phyloP scores from a whole-genome alignment of 306 rosid genomes.

The Cucumis melo region DNA sequence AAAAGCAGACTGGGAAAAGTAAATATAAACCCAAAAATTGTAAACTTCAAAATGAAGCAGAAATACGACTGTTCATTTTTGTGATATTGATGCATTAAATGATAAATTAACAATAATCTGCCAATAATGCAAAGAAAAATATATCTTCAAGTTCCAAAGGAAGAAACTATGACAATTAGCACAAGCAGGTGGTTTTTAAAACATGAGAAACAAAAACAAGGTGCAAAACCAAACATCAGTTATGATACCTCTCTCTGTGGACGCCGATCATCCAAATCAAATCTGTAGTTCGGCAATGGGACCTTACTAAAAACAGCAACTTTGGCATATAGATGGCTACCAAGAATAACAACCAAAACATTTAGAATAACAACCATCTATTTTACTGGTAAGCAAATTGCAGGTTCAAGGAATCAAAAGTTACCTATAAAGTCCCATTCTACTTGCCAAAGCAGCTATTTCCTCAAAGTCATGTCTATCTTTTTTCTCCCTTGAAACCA shows the following conservation, averaged over 20 bases:
- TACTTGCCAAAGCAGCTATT: slow-evolving; percentile 53
- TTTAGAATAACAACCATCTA: neutral
- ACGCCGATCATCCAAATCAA: slow-evolving; percentile 76
- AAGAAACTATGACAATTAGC: neutral
- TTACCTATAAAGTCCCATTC: slow-evolving; percentile 81
- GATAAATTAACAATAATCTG: neutral
- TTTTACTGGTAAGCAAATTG: neutral
- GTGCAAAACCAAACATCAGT: neutral
- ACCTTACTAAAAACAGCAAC: slow-evolving; percentile 76
- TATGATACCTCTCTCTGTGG: slow-evolving; percentile 84
- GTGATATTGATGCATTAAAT: neutral
- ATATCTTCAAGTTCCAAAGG: neutral
- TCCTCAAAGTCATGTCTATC: slow-evolving; percentile 71
- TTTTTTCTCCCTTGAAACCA: slow-evolving; percentile 69
- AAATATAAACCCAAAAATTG: neutral
- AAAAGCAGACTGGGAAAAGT: neutral
- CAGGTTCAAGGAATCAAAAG: neutral
- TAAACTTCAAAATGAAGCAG: neutral
- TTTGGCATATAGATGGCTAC: slow-evolving; percentile 79
- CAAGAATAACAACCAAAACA: slow-evolving; percentile 19
- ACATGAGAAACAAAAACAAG: neutral
- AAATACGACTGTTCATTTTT: neutral
- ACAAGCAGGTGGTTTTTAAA: neutral
- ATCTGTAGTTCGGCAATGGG: slow-evolving; percentile 91
- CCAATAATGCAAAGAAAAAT: neutral